A percentile compares a stretch with the other conserved stretches of the same genome.
These are phyloP conservation scores for Radiomyces spectabilis DNA, from an alignment of 192 early-diverging fungal genomes.

Conservation along the genomic window DNA sequence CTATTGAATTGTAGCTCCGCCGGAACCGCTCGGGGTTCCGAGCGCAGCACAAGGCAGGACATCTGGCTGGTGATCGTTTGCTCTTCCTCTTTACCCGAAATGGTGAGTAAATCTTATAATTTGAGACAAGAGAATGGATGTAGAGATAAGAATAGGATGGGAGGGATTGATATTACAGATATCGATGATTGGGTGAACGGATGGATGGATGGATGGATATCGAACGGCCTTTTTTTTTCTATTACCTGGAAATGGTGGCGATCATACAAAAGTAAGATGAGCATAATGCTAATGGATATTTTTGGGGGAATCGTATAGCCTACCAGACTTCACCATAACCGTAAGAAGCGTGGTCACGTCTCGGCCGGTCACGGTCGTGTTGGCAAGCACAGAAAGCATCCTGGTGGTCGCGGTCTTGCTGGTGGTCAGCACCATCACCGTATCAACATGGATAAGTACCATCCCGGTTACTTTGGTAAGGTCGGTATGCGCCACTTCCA, in stretches of 20 bases:
- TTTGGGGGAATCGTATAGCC: conserved; percentile 48
- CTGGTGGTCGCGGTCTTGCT: conserved; percentile 99
- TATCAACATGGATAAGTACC: conserved; percentile 99
- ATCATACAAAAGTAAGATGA: neutral
- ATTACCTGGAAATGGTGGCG: neutral
- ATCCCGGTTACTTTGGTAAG: conserved; percentile 99
- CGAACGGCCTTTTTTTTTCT: too few species aligned
- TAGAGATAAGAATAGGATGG: neutral
- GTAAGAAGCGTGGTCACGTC: conserved; percentile 99
- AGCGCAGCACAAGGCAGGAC: too few species aligned
- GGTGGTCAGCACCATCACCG: conserved; percentile 99
- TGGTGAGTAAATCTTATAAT: conserved; percentile 4
- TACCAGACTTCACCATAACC: conserved; percentile 80
- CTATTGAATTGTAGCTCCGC: too few species aligned
- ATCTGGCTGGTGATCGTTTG: too few species aligned
- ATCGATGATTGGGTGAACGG: neutral
- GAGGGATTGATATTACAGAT: neutral
- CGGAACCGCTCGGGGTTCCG: too few species aligned
- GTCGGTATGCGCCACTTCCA: conserved; percentile 99
- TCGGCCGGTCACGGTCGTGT: conserved; percentile 99
- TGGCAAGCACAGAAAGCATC: conserved; percentile 99
- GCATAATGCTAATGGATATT: neutral
- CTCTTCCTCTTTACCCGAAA: conserved; percentile 10
- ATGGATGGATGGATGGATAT: neutral
- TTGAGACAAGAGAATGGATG: too few species aligned